A percentile compares a stretch with the other conserved stretches of the same genome.
Conservation (phyloP, 495 filamentous ascomycete genomes). For the Xanthoparmelia taractica region DNA sequence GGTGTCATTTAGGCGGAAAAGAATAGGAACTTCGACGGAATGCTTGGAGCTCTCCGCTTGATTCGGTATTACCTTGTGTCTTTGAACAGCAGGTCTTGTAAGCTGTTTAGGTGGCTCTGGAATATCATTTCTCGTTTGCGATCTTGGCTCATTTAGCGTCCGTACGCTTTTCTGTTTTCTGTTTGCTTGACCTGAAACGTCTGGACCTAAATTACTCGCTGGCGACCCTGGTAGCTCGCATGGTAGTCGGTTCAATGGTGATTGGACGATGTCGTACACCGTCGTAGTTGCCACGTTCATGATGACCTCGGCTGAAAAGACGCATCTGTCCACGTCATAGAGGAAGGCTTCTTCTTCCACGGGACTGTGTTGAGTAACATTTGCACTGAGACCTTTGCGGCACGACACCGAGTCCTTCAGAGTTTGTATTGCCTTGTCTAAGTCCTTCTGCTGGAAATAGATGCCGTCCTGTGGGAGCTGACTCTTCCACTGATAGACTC, state of each 20-base stretch:
- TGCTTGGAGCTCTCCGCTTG: neutral
- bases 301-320: slow-evolving; percentile 18
- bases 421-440: slow-evolving; percentile 12
- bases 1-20: slow-evolving; percentile 10
- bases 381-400: slow-evolving; percentile 12
- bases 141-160: neutral
- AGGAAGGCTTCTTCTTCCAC: slow-evolving; percentile 18
- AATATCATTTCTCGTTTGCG: neutral
- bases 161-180: too few species aligned
- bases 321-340: slow-evolving; percentile 18
- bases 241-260: neutral
- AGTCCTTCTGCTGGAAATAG: slow-evolving; percentile 6
- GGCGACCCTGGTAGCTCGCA: neutral
- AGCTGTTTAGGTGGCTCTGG: neutral
- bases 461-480: slow-evolving; percentile 15
- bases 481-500: slow-evolving; percentile 22
- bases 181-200: neutral
- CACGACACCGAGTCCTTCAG: slow-evolving; percentile 14
- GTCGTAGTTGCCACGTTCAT: slow-evolving; percentile 12
- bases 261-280: slow-evolving; percentile 11
- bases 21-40: slow-evolving; percentile 6
- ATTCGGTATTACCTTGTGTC: neutral
- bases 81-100: neutral
- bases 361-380: slow-evolving; percentile 3
- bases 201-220: neutral